Evolutionary conservation across 495 filamentous ascomycete species (phyloP).

Genomic region (Rostrohypoxylon terebratum): DNA sequence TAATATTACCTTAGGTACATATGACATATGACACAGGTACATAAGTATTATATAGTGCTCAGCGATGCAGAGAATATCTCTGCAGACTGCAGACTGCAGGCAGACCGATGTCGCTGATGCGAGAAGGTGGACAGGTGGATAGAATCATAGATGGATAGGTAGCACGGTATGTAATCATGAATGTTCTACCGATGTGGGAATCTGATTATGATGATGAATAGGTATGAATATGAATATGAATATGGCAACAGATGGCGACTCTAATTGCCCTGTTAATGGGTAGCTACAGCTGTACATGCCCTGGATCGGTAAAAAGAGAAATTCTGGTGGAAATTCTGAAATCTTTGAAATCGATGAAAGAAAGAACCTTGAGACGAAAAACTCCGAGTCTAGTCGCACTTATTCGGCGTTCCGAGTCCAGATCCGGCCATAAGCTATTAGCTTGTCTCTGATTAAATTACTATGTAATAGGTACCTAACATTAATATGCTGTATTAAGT

Average conservation of each 20-base stretch:
- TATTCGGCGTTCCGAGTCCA: slow-evolving; percentile 12
- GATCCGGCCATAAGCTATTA: not conserved
- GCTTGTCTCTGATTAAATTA: slow-evolving; percentile 8
- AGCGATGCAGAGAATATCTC: not conserved
- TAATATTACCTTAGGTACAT: too few relatives aligned
- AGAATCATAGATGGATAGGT: too few relatives aligned
- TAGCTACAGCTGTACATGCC: not conserved
- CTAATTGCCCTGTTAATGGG: not conserved
- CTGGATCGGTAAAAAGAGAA: not conserved
- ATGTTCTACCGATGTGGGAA: not conserved
- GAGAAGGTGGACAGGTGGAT: not conserved
- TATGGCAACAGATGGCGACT: not conserved
- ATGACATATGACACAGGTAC: too few relatives aligned
- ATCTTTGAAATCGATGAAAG: not conserved
- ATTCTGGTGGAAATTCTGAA: not conserved
- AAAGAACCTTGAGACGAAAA: slow-evolving; percentile 19
- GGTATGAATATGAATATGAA: not conserved
- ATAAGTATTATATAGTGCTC: not conserved
- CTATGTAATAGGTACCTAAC: not conserved
- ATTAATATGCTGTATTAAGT: too few relatives aligned
- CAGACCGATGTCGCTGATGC: slow-evolving; percentile 5
- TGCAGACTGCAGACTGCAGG: too few relatives aligned
- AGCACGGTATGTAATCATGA: not conserved
- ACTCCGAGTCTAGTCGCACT: slow-evolving; percentile 24
- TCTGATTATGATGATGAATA: not conserved